phyloP scores from a whole-genome alignment of 257 asterid genomes.

The Voacanga thouarsii region DNA sequence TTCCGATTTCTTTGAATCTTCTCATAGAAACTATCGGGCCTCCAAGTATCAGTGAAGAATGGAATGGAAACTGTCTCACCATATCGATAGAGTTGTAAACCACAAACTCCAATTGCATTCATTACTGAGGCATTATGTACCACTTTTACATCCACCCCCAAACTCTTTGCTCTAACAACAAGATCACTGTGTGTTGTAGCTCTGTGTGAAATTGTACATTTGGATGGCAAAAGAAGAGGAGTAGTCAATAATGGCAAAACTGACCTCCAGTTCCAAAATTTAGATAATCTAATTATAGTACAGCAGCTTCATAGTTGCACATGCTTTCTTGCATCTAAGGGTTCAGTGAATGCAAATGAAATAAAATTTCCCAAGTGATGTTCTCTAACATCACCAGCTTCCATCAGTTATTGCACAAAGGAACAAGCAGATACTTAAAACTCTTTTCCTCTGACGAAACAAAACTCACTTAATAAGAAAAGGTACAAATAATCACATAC shows the following conservation, averaged over 20 bases:
- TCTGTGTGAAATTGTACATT: conserved; percentile 34
- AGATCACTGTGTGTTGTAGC: conserved; percentile 96
- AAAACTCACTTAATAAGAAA: neutral
- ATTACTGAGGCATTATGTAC: conserved; percentile 93
- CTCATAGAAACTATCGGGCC: conserved; percentile 92
- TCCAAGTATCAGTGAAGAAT: conserved; percentile 90
- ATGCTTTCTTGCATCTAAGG: neutral
- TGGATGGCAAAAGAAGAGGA: conserved; percentile 1
- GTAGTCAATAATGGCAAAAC: neutral
- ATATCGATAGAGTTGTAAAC: conserved; percentile 84
- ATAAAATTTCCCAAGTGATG: neutral
- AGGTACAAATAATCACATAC: neutral
- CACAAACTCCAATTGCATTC: conserved; percentile 94
- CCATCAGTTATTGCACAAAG: neutral
- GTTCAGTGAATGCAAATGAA: neutral
- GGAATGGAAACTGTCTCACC: conserved; percentile 91
- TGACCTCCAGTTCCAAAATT: too few species aligned
- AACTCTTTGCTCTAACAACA: conserved; percentile 80
- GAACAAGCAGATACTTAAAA: neutral
- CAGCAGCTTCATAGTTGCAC: neutral
- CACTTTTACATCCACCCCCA: conserved; percentile 73
- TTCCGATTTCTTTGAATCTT: conserved; percentile 58
- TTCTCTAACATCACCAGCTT: neutral
- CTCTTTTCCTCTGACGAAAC: neutral
- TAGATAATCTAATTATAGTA: neutral